Conservation (phyloP, 768 basidiomycete species). For the Hygrophorus russula region DNA sequence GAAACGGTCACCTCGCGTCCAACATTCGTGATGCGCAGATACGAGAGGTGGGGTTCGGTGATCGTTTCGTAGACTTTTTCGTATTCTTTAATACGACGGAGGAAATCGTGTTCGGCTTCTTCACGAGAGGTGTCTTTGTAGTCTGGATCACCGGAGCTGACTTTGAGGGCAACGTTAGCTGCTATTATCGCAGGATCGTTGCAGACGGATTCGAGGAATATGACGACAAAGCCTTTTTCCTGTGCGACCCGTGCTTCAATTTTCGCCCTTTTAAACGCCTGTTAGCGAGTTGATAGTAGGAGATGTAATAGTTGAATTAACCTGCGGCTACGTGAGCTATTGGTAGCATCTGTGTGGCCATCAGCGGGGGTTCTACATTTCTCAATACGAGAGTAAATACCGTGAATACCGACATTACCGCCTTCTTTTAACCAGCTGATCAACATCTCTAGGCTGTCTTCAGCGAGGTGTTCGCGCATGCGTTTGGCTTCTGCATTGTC, state of each 20-base stretch:
- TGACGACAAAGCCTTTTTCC: conserved; percentile 78
- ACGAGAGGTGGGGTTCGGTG: conserved; percentile 82
- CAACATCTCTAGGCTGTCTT: conserved; percentile 88
- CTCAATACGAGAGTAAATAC: conserved; percentile 25
- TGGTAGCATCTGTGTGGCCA: conserved; percentile 72
- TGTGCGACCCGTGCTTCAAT: conserved; percentile 75
- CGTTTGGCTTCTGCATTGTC: conserved; percentile 68
- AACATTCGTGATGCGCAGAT: conserved; percentile 87
- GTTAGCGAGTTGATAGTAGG: neutral
- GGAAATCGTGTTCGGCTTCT: conserved; percentile 82
- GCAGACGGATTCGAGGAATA: conserved; percentile 94
- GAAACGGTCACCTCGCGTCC: conserved; percentile 81
- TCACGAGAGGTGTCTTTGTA: conserved; percentile 85
- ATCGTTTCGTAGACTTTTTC: conserved; percentile 95
- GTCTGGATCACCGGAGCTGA: conserved; percentile 93
- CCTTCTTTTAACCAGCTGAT: conserved; percentile 93
- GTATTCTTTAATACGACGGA: conserved; percentile 84
- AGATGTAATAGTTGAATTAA: conserved; percentile 16
- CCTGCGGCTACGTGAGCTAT: conserved; percentile 75
- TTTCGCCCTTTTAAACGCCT: conserved; percentile 47
- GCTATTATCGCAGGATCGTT: conserved; percentile 92
- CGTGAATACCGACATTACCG: conserved; percentile 96
- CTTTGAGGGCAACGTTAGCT: conserved; percentile 92
- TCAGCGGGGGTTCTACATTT: neutral
- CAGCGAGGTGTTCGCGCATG: conserved; percentile 72